Evolutionary conservation across 2,329 filamentous ascomycete genomes (phyloP), one percentile per base, ranked within the genome.

Genomic region (Fusarium sp.): DNA sequence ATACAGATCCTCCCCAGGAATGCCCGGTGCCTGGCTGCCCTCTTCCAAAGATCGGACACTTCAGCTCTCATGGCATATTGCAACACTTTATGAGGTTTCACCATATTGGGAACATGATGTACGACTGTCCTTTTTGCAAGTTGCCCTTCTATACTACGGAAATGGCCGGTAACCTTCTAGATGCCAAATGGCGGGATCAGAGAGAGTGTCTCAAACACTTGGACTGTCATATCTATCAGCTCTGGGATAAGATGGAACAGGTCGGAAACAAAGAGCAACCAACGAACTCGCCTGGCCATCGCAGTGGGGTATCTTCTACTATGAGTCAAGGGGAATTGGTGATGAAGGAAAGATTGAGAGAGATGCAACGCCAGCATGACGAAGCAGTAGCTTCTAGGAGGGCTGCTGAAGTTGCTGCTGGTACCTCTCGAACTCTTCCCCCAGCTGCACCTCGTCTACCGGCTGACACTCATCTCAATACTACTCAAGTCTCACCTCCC

Each of bases 181-280:
- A n/a, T n/a, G n/a, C n/a, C n/a, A n/a, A n/a, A n/a, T n/a, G n/a
- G n/a, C n/a, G n/a, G 4, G 44, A 57, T 5, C 14, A 25, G 0
- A 24, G 57, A 1, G 66, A 73, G 6, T 65, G 70, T n/a, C 56
- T 64, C 44, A 57, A 61, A 44, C 73, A 75, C 44, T 32, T 73
- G 18, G 73, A 75, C 27, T 75, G 72, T 5, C 73, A 75, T 45
- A 27, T 70, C 38, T 62, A 73, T 14, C 5, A 44, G 1, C 73
- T 75, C 9, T 75, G 73, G 73, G 59, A 61, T 22, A 9, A n/a
- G 2, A 6, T 73, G 16, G 25, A 44, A n/a, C n/a, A n/a, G n/a
- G n/a, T n/a, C n/a, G n/a, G n/a, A n/a, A n/a, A n/a, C n/a, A n/a
- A n/a, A n/a, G n/a, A n/a, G n/a, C n/a, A n/a, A n/a, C n/a, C n/a